Evolutionary conservation across 2,329 filamentous ascomycete genomes (phyloP).

Genomic region (Acrocalymma vagum): DNA sequence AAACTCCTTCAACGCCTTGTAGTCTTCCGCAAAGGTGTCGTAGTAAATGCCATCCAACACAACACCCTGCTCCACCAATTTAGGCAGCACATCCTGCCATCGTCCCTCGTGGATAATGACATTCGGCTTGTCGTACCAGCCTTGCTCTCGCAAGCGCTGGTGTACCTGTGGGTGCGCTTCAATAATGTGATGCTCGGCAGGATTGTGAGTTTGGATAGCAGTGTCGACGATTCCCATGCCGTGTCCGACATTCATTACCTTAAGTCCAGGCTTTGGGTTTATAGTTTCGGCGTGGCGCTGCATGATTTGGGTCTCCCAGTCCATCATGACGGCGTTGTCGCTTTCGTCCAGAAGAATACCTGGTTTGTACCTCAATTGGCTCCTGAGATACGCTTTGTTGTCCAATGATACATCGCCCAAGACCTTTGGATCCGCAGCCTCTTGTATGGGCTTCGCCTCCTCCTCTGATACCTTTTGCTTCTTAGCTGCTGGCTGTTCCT

Average conservation of each 20-base stretch:
- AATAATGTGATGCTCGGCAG: conserved; percentile 80
- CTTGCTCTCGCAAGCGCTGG: conserved; percentile 70
- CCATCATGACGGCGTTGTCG: conserved; percentile 92
- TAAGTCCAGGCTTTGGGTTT: conserved; percentile 67
- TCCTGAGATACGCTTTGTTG: conserved; percentile 51
- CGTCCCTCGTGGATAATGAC: conserved; percentile 72
- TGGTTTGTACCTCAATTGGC: conserved; percentile 41
- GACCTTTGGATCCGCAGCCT: conserved; percentile 30
- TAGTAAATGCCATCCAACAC: conserved; percentile 74
- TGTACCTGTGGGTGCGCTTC: conserved; percentile 85
- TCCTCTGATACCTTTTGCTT: conserved; percentile 43
- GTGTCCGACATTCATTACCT: conserved; percentile 86
- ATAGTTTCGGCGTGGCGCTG: conserved; percentile 75
- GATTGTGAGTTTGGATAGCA: conserved; percentile 74
- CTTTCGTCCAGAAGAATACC: conserved; percentile 72
- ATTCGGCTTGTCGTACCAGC: conserved; percentile 70
- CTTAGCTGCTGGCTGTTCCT: conserved; percentile 41
- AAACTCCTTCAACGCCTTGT: conserved; percentile 47
- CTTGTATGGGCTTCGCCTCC: conserved; percentile 32
- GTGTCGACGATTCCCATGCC: conserved; percentile 90
- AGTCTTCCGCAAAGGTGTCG: conserved; percentile 50
- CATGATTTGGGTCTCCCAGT: conserved; percentile 91
- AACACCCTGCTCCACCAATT: conserved; percentile 72
- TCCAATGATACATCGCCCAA: conserved; percentile 45
- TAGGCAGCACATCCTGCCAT: conserved; percentile 83